These are phyloP conservation scores for Pichia membranifaciens DNA, from an alignment of 805 yeast genomes.

Conservation along the genomic window DNA sequence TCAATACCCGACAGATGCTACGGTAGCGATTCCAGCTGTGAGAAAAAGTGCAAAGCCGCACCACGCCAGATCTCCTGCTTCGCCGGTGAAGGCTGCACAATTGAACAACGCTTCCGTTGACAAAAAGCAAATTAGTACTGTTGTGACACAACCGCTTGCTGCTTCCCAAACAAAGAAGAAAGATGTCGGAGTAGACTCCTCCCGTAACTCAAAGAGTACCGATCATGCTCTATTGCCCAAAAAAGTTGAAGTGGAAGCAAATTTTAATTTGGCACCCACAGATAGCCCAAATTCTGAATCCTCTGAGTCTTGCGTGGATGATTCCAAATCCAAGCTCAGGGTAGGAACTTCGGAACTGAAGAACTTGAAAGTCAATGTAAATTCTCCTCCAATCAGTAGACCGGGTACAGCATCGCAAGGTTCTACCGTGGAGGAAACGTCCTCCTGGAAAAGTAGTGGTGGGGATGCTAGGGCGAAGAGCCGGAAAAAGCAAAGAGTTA, in stretches of 20 bases:
- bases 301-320: not conserved
- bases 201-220: not conserved
- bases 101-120: not conserved
- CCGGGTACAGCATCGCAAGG: too few relatives aligned
- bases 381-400: too few relatives aligned
- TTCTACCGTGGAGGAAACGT: too few relatives aligned
- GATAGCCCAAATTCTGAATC: not conserved
- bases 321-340: not conserved
- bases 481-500: not conserved
- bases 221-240: too few relatives aligned
- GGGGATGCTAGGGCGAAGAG: too few relatives aligned
- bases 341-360: not conserved
- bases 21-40: slow-evolving; percentile 1
- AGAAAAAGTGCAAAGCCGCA: not conserved
- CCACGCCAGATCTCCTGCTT: not conserved
- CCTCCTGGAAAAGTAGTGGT: too few relatives aligned
- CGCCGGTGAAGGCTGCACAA: not conserved
- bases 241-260: too few relatives aligned
- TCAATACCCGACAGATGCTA: slow-evolving; percentile 11
- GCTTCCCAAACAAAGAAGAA: not conserved
- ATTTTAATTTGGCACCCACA: not conserved
- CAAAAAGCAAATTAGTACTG: not conserved
- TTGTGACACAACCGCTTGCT: not conserved
- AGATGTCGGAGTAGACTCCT: not conserved
- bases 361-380: not conserved